Evolutionary conservation across 768 basidiomycete species (phyloP).

Genomic region (Favolaschia claudopus): DNA sequence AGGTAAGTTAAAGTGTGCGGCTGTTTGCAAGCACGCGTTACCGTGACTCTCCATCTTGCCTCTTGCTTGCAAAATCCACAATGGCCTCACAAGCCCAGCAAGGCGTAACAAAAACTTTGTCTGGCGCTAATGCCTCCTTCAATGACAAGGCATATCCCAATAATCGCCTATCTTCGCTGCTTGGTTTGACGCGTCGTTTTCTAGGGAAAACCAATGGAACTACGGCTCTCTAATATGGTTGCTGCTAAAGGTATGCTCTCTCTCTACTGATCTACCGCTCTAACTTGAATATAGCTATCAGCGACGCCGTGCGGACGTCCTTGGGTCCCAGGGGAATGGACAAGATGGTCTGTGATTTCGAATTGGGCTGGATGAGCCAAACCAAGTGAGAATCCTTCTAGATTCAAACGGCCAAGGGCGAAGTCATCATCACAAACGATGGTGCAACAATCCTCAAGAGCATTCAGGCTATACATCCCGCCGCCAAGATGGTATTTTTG

Average conservation of each 20-base stretch:
- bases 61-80: conserved; percentile 42
- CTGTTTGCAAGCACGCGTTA: not conserved
- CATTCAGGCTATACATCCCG: conserved; percentile 95
- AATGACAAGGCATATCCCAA: conserved; percentile 76
- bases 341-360: conserved; percentile 82
- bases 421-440: conserved; percentile 98
- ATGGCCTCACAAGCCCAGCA: conserved; percentile 46
- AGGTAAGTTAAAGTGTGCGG: conserved; percentile 26
- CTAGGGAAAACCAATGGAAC: conserved; percentile 97
- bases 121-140: conserved; percentile 78
- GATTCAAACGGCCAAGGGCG: conserved; percentile 97
- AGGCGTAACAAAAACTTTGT: conserved; percentile 50
- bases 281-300: conserved; percentile 72
- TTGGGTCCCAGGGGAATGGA: conserved; percentile 98
- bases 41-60: conserved; percentile 27
- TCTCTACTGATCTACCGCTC: conserved; percentile 6
- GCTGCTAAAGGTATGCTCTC: conserved; percentile 85
- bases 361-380: conserved; percentile 4
- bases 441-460: conserved; percentile 97
- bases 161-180: conserved; percentile 4
- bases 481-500: conserved; percentile 86
- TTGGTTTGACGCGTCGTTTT: conserved; percentile 28
- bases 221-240: conserved; percentile 96
- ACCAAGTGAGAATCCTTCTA: conserved; percentile 37
- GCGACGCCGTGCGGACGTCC: conserved; percentile 96